phyloP scores from a whole-genome alignment of 2,329 filamentous ascomycete genomes.

The Onygena corvina region DNA sequence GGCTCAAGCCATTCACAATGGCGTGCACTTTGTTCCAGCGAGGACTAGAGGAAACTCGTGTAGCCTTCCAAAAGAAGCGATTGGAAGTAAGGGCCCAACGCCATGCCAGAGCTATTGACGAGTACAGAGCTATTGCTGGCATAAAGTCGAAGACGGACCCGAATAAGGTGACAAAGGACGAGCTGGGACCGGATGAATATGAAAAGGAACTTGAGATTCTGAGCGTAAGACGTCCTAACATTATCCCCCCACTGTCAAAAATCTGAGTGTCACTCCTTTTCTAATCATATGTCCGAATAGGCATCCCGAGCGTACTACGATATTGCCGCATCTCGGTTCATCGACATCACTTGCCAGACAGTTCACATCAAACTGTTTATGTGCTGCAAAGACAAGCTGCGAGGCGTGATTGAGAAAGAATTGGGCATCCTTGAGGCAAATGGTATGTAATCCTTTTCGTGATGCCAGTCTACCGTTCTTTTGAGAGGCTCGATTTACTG shows the following conservation, averaged over 20 bases:
- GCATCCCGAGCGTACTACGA: slow-evolving; percentile 30
- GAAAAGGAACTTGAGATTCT: slow-evolving; percentile 31
- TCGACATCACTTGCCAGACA: slow-evolving; percentile 30
- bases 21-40: slow-evolving; percentile 20
- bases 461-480: neutral
- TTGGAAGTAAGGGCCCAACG: slow-evolving; percentile 13
- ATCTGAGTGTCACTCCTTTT: too few relatives aligned
- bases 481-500: neutral
- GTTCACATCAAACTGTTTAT: slow-evolving; percentile 28
- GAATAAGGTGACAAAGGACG: slow-evolving; percentile 20
- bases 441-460: slow-evolving; percentile 18
- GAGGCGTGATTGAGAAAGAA: slow-evolving; percentile 21
- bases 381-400: slow-evolving; percentile 26
- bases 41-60: slow-evolving; percentile 14
- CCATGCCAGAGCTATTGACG: slow-evolving; percentile 5
- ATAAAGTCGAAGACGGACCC: slow-evolving; percentile 15
- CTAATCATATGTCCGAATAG: too few relatives aligned
- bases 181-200: slow-evolving; percentile 27
- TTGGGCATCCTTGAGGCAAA: slow-evolving; percentile 24
- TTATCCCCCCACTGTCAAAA: neutral
- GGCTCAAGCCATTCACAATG: slow-evolving; percentile 46
- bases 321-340: slow-evolving; percentile 28
- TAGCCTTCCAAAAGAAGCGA: slow-evolving; percentile 16
- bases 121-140: neutral
- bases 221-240: slow-evolving; percentile 26